phyloP scores from a whole-genome alignment of 2,329 filamentous ascomycete species.

The Neofusicoccum sp. region DNA sequence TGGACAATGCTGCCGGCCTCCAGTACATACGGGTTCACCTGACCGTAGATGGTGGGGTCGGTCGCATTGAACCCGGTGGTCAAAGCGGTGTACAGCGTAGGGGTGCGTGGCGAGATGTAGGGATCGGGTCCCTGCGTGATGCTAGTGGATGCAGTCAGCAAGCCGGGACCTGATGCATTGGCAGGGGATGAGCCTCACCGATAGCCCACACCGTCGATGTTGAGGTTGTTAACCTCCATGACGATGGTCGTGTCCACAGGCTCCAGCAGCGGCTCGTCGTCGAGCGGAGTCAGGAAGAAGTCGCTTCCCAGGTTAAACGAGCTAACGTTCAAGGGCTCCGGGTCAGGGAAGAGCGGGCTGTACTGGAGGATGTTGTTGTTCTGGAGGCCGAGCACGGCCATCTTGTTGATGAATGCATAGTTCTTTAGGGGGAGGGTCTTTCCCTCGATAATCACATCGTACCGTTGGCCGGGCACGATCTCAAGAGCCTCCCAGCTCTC shows the following conservation, averaged over 20 bases:
- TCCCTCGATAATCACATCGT: constrained; percentile 56
- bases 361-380: constrained; percentile 39
- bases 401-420: constrained; percentile 66
- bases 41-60: constrained; percentile 63
- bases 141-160: background rate
- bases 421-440: constrained; percentile 62
- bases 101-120: constrained; percentile 64
- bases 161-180: too few relatives aligned
- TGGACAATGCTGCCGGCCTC: constrained; percentile 24
- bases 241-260: constrained; percentile 48
- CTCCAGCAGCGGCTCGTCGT: constrained; percentile 38
- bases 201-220: constrained; percentile 39
- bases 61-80: constrained; percentile 54
- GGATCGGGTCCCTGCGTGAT: constrained; percentile 58
- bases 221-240: constrained; percentile 37
- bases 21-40: constrained; percentile 35
- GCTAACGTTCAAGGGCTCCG: constrained; percentile 36
- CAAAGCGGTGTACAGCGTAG: constrained; percentile 66
- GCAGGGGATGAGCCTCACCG: constrained; percentile 12
- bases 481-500: constrained; percentile 56
- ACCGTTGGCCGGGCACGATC: constrained; percentile 65
- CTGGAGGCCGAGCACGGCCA: constrained; percentile 63
- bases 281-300: constrained; percentile 55
- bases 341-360: constrained; percentile 26
- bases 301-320: constrained; percentile 65